These are phyloP conservation scores for Plasmodium knowlesi DNA, from an alignment of 169 alveolate genomes.

Conservation along the genomic window DNA sequence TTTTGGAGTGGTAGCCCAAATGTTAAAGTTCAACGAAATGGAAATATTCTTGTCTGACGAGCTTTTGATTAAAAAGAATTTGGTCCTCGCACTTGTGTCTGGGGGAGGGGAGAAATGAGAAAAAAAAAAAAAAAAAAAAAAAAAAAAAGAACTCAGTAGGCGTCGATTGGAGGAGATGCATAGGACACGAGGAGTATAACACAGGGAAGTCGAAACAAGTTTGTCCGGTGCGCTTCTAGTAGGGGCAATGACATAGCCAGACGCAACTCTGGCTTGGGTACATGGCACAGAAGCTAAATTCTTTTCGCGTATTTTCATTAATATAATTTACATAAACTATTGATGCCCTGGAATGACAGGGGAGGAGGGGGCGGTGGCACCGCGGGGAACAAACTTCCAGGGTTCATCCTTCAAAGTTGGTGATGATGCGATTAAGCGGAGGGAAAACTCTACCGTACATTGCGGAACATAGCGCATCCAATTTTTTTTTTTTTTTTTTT, in stretches of 20 bases:
- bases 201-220: background rate
- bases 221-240: background rate
- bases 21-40: slow-evolving; percentile 74
- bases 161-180: background rate
- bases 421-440: background rate
- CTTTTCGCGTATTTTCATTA: background rate
- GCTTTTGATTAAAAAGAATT: slow-evolving; percentile 80
- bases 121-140: background rate
- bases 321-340: slow-evolving; percentile 21
- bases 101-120: background rate
- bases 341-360: slow-evolving; percentile 25
- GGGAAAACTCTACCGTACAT: background rate
- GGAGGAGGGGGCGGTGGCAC: slow-evolving; percentile 27
- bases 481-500: background rate
- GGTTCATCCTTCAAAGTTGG: slow-evolving; percentile 12
- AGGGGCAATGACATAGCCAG: background rate
- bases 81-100: slow-evolving; percentile 55
- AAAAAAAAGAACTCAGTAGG: background rate
- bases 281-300: background rate
- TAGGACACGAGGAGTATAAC: background rate
- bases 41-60: slow-evolving; percentile 75
- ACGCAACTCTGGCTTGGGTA: background rate
- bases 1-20: slow-evolving; percentile 85
- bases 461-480: background rate
- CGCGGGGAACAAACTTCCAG: slow-evolving; percentile 6